Base-by-base conservation (phyloP, 2,329 filamentous ascomycete species). In the Westerdykella aurantiaca region DNA sequence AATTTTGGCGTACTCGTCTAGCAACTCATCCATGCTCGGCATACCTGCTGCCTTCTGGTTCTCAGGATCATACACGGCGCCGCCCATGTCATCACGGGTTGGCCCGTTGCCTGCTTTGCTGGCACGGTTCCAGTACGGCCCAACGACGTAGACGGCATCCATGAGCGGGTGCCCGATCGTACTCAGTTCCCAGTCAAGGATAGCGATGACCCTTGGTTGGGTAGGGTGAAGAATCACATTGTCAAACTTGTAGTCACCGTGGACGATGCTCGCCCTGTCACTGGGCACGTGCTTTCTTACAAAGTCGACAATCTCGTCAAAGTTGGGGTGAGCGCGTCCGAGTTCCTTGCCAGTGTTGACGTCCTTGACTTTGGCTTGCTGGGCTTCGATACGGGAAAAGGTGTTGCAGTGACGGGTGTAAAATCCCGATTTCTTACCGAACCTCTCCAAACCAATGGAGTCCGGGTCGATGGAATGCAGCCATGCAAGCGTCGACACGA, bases 171-270 rank as follows among this genome's bases (percentile, higher is more conserved):
- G 91, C 10, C 91, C 91, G 43, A 96, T 82, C 0, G 91, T 97
- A 34, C 88, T 89, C 85, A 97, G 89, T 69, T 97, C 91, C 91
- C 91, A 97, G 71, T 97, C 93, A 6, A 97, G 71, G 42, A 97
- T 88, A 1, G 89, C 91, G 68, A 97, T 88, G 12, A 97, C 89
- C 38, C 83, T 75, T 5, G 90, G 81, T 66, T 91, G 85, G 0
- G 86, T 90, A 67, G 85, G 84, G 70, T 95, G 88, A 65, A 94
- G 94, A 16, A 74, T 69, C 5, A 75, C 48, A 43, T 74, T 76
- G 46, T 74, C 72, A 41, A 75, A 94, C 74, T 97, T 97, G 74
- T 90, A 97, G 67, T 97, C 91, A 11, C 91, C 91, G 60, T 97
- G 91, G 25, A 97, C 82, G 49, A 95, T 77, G 6, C 83, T 84